A percentile compares a stretch with the other conserved stretches of the same genome.
Conservation (phyloP, 768 basidiomycete genomes). For the Mycena leptocephala region DNA sequence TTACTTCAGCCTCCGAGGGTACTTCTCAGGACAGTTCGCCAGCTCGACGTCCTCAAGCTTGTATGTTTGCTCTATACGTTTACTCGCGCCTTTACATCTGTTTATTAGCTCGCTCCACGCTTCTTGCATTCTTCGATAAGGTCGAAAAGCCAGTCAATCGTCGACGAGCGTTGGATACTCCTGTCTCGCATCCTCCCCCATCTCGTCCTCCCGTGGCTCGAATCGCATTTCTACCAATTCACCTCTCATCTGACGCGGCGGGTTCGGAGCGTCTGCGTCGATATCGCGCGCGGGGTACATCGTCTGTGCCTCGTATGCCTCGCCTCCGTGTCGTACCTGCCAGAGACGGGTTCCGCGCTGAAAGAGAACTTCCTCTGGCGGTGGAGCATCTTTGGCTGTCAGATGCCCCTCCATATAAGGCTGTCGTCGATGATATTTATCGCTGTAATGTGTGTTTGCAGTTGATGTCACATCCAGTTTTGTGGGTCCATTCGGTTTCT, state of each 20-base stretch:
- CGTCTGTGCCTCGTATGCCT: neutral
- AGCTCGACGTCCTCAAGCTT: too few species aligned
- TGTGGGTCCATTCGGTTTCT: neutral
- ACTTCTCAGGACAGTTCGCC: too few species aligned
- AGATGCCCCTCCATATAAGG: neutral
- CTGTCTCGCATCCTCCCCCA: too few species aligned
- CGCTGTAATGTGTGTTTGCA: neutral
- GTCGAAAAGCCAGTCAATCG: too few species aligned
- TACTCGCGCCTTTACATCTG: too few species aligned
- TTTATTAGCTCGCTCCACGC: too few species aligned
- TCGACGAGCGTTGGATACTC: too few species aligned
- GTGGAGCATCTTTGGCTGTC: neutral
- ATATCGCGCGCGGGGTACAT: neutral
- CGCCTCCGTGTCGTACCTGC: neutral
- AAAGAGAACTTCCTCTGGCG: neutral
- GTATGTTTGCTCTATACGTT: too few species aligned
- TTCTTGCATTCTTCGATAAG: too few species aligned
- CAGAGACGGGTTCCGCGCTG: neutral
- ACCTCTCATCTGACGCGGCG: neutral
- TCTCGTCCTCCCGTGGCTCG: too few species aligned
- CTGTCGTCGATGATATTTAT: neutral
- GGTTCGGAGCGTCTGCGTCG: neutral
- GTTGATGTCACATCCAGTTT: neutral
- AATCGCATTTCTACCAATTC: neutral
- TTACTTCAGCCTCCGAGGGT: too few species aligned